Conservation (phyloP, 2,329 filamentous ascomycete species). For the Paecilomyces sp. region DNA sequence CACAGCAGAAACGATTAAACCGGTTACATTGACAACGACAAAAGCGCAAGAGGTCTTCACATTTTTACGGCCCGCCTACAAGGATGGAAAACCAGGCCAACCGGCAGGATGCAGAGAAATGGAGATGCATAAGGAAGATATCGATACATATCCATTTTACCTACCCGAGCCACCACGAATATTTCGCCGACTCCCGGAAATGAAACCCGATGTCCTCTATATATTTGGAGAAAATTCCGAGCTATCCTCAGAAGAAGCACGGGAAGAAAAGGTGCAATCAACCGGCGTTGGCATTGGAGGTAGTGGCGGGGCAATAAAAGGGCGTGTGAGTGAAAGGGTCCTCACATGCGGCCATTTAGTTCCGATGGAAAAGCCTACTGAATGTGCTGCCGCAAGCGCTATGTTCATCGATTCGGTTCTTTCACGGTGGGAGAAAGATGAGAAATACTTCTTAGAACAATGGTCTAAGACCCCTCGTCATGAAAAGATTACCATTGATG, state of each 20-base stretch:
- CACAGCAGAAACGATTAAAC: no score
- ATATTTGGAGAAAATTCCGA: constrained; percentile 7
- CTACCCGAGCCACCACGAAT: constrained; percentile 19
- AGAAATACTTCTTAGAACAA: background rate
- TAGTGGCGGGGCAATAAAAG: background rate
- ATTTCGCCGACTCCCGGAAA: constrained; percentile 19
- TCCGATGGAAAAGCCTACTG: background rate
- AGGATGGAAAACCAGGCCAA: constrained; percentile 4
- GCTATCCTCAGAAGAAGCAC: background rate
- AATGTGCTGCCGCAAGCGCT: background rate
- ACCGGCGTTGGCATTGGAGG: background rate
- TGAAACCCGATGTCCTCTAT: constrained; percentile 25
- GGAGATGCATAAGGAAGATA: constrained; percentile 27
- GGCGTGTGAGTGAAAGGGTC: background rate
- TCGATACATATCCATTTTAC: constrained; percentile 19
- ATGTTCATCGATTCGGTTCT: background rate
- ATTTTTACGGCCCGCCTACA: constrained; percentile 10
- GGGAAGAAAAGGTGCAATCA: background rate
- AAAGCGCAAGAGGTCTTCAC: constrained; percentile 67
- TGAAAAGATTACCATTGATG: background rate
- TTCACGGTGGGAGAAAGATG: background rate
- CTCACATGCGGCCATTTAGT: background rate
- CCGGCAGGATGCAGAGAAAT: constrained; percentile 1
- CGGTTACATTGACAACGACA: constrained; percentile 62
- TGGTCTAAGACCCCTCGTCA: background rate